A percentile compares a stretch with the other conserved stretches of the same genome.
Conservation (phyloP, 2,329 filamentous ascomycete species). For the Decorospora gaudefroyi region DNA sequence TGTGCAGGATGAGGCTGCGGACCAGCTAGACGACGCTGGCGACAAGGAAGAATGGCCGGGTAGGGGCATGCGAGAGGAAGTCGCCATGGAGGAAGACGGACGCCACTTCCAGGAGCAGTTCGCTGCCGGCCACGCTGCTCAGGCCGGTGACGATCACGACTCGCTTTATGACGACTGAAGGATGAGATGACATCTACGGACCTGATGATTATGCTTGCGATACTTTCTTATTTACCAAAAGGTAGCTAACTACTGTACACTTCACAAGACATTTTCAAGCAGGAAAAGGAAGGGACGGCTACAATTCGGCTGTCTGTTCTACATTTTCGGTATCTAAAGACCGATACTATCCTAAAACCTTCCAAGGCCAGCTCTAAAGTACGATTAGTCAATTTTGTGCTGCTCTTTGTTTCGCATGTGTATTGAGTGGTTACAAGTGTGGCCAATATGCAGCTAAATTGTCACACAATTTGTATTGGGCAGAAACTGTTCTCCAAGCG, state of each 20-base stretch:
- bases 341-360: background rate
- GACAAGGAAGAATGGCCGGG: constrained; percentile 7
- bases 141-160: constrained; percentile 22
- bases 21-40: background rate
- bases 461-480: too few species aligned
- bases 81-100: constrained; percentile 10
- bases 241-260: too few species aligned
- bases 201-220: background rate
- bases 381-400: too few species aligned
- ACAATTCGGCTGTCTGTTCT: too few species aligned
- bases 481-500: too few species aligned
- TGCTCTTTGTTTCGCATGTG: too few species aligned
- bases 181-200: background rate
- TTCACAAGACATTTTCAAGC: too few species aligned
- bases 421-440: too few species aligned
- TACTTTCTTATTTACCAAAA: background rate
- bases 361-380: too few species aligned
- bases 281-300: too few species aligned
- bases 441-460: too few species aligned
- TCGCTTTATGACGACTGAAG: constrained; percentile 32
- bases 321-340: too few species aligned
- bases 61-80: constrained; percentile 5
- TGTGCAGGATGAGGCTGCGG: background rate
- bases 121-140: constrained; percentile 18
- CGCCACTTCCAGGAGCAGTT: constrained; percentile 35